Conservation (phyloP, 2,329 filamentous ascomycete genomes). For the Penicillium griseofulvum region DNA sequence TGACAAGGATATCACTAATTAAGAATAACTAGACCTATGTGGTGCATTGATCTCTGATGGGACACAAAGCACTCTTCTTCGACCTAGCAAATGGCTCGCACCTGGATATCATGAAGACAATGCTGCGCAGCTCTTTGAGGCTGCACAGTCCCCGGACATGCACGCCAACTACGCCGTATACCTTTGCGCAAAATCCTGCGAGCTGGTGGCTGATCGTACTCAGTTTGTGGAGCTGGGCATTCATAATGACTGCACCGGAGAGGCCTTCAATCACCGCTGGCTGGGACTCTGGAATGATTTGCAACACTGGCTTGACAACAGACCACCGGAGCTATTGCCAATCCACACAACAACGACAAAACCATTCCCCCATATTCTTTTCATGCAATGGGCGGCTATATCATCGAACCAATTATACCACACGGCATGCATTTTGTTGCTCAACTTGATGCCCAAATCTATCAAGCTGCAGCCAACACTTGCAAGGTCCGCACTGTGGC, state of each 20-base stretch:
- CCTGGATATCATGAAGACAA: constrained; percentile 38
- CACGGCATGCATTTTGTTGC: constrained; percentile 54
- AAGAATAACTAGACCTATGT: constrained; percentile 47
- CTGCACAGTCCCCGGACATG: constrained; percentile 49
- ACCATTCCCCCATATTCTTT: constrained; percentile 55
- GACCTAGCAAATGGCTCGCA: constrained; percentile 51
- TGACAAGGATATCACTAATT: background rate
- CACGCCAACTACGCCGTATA: constrained; percentile 61
- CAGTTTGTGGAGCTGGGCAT: constrained; percentile 50
- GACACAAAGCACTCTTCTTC: constrained; percentile 50
- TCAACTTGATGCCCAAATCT: constrained; percentile 46
- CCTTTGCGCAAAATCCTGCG: constrained; percentile 52
- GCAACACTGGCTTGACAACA: constrained; percentile 48
- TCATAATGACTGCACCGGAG: constrained; percentile 45
- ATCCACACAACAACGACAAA: constrained; percentile 44
- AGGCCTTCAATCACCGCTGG: constrained; percentile 49
- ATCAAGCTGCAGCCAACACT: constrained; percentile 19
- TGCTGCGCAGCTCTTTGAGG: constrained; percentile 39
- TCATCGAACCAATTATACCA: constrained; percentile 59
- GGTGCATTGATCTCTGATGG: constrained; percentile 55
- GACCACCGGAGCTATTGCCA: constrained; percentile 50
- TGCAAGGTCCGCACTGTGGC: constrained; percentile 50
- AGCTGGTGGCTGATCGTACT: constrained; percentile 52
- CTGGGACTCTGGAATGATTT: constrained; percentile 51
- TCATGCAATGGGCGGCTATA: constrained; percentile 55